phyloP scores from a whole-genome alignment of 441 rosid genomes.

The Populus hybrid region DNA sequence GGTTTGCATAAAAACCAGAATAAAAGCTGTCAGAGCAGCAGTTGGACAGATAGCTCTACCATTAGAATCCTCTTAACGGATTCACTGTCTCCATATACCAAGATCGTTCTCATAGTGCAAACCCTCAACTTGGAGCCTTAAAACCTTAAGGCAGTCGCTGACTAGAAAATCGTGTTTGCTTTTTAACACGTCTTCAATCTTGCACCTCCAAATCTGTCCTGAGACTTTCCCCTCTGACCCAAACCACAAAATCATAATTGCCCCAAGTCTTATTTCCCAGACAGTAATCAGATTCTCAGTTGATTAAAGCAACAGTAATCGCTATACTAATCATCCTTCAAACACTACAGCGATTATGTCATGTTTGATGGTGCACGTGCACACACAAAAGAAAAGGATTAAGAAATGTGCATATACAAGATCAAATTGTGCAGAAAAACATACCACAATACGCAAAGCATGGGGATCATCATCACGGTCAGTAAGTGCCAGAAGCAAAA shows the following conservation, averaged over 20 bases:
- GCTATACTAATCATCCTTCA: not conserved
- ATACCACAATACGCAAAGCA: conserved; percentile 88
- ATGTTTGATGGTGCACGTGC: not conserved
- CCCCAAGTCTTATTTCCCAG: not conserved
- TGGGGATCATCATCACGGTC: conserved; percentile 98
- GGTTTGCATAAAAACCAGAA: not conserved
- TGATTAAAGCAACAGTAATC: not conserved
- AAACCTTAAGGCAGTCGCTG: not conserved
- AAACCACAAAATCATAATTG: not conserved
- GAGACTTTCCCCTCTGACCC: not conserved
- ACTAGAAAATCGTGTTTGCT: not conserved
- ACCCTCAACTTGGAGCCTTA: not conserved
- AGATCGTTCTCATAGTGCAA: not conserved
- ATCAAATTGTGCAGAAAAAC: conserved; percentile 20
- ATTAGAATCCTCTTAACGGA: not conserved
- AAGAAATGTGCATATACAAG: not conserved
- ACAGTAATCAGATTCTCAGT: not conserved
- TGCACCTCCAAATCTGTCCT: not conserved
- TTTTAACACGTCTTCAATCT: not conserved
- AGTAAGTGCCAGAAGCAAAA: conserved; percentile 81
- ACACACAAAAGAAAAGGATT: not conserved
- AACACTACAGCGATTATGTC: not conserved
- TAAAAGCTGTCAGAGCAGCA: not conserved
- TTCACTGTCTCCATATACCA: not conserved
- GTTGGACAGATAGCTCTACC: not conserved